Evolutionary conservation across 768 basidiomycete species (phyloP), one percentile per base, ranked within the genome.

Genomic region (Coprinopsis cinerea): DNA sequence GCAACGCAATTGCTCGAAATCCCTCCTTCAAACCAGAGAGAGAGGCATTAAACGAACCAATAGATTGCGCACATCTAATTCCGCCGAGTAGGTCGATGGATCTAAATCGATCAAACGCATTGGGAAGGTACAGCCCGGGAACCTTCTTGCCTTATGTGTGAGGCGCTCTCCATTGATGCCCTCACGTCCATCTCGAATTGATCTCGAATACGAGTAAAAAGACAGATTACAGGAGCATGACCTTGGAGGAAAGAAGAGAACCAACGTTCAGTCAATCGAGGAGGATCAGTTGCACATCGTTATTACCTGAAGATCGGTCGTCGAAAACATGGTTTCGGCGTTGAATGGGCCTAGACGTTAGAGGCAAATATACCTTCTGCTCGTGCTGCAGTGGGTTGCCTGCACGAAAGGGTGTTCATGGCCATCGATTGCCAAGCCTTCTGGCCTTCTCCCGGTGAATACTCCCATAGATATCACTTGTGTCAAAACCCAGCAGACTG

Each of bases 401-500:
- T 20, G 36, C 17, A 39, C 17, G 18, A 6, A 10, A 9, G 23
- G 18, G 4, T 4, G 41, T 23, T 7, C 18, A 11, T 5, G 6
- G 17, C 18, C 25, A 45, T 45, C 44, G 27, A 45, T 45, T 45
- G 44, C 44, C 44, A 45, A 32, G 28, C 13, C 28, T 27, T 23
- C 27, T 17, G 9, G 28, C 18, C n/a, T 32, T 45, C 44, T 45
- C 28, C 27, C 44, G 22, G 41, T 5, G 41, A 43, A 43, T 43
- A 43, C 41, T 43, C 41, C 41, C 41, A 43, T 18, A 5, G 41
- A 43, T 43, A 43, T 43, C 41, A 43, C 22, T 45, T 43, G 27
- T 45, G 44, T 45, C 44, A 45, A 23, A 45, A 17, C 25, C 44
- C 27, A 32, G 24, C 18, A 17, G 20, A 17, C 28, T 45, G 44